phyloP scores from a whole-genome alignment of 108 stramenopile genomes.

The Tribonema minus region DNA sequence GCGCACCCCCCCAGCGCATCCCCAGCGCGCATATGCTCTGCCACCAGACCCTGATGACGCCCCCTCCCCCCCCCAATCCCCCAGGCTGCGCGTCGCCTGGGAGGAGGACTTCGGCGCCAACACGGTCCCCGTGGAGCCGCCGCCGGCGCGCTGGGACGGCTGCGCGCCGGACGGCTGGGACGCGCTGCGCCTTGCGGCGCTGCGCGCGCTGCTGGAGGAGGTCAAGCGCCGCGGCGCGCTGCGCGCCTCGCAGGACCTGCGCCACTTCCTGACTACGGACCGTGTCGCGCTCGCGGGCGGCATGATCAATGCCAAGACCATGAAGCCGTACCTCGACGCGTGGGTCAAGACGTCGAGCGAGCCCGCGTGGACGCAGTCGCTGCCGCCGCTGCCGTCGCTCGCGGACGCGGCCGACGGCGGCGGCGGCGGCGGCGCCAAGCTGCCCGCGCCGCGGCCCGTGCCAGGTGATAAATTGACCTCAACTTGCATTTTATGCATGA shows the following conservation, averaged over 20 bases:
- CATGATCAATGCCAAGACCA: conserved; percentile 17
- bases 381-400: conserved; percentile 12
- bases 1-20: too few relatives aligned
- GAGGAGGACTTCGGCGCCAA: conserved; percentile 30
- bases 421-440: too few relatives aligned
- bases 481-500: too few relatives aligned
- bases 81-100: conserved; percentile 32
- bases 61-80: too few relatives aligned
- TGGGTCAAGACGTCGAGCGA: conserved; percentile 24
- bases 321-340: conserved; percentile 18
- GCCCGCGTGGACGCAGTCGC: conserved; percentile 12
- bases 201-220: conserved; percentile 9
- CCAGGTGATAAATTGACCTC: too few relatives aligned
- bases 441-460: too few relatives aligned
- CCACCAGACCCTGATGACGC: too few relatives aligned
- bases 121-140: conserved; percentile 30
- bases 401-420: too few relatives aligned
- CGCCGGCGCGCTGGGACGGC: conserved; percentile 29
- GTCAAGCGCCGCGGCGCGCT: conserved; percentile 15
- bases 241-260: conserved; percentile 11
- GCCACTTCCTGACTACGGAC: conserved; percentile 29
- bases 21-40: too few relatives aligned
- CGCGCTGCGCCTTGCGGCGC: conserved; percentile 6
- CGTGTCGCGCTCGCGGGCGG: conserved; percentile 11
- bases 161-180: conserved; percentile 33